Evolutionary conservation across 148 eudicot species (phyloP), one percentile per base, ranked within the genome.

Genomic region (Vaccinium macrocarpon): DNA sequence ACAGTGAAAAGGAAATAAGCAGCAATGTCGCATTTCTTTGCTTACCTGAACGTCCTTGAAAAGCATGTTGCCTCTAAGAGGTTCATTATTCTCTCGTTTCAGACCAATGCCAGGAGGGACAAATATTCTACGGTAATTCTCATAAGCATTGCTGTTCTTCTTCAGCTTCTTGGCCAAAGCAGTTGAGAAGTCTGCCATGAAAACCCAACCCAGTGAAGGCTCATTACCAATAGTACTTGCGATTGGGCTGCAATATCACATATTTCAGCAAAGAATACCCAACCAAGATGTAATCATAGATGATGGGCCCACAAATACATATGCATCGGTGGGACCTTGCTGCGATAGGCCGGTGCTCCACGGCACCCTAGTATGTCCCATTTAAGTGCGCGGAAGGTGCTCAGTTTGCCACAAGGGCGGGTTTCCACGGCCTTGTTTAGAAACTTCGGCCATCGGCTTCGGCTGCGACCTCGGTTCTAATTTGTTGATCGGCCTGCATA

Each of bases 311-410:
- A 93, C 93, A 21, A 94, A 92, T 3, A 94, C 85, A 74, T 94
- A 94, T 14, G 95, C 95, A 86, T 94, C 95, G 13, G 98, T 94
- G 32, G 98, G 93, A 94, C 88, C 88, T 94, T 95, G 64, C 94
- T 93, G n/a, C 89, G 90, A 70, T 84, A 94, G n/a, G 81, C 85
- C 80, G 64, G 91, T 91, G 70, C 94, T 93, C n/a, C 0, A 94
- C 95, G 13, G 98, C 98, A n/a, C 98, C 98, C 95, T 94, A 93
- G 35, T 92, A 94, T 18, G 98, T 94, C 53, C 98, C 95, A 5
- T 93, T 91, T 74, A 93, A 94, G 42, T 93, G 89, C n/a, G n/a
- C 3, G 92, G 94, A 82, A 90, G 95, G 55, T 88, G 86, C 86
- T 94, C 98, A 0, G 92, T 92, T 95, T 14, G 89, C 98, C 48